phyloP scores from a whole-genome alignment of 179 eudicot species.

The Gypsophila paniculata region DNA sequence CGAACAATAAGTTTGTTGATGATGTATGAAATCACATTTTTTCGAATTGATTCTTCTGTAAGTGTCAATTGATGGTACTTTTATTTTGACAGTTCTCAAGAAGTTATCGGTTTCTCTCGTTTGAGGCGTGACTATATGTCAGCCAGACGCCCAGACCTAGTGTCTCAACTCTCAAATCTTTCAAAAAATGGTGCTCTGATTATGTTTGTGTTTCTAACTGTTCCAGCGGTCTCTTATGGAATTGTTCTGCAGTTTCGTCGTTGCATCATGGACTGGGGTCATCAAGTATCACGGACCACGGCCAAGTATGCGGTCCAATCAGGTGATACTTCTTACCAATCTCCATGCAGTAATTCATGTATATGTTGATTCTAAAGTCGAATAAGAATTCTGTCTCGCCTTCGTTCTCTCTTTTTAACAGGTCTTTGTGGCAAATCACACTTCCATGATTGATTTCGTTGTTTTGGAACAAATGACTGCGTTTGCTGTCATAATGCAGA shows the following conservation, averaged over 20 bases:
- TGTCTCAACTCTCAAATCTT: background rate
- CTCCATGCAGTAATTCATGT: background rate
- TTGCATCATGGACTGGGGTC: slow-evolving; percentile 99
- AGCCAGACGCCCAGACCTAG: too few species aligned
- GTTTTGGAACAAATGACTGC: slow-evolving; percentile 98
- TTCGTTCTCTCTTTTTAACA: slow-evolving; percentile 26
- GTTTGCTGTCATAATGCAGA: slow-evolving; percentile 98
- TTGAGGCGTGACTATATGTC: background rate
- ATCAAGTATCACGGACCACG: slow-evolving; percentile 98
- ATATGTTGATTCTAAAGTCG: background rate
- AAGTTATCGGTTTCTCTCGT: too few species aligned
- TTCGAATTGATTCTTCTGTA: background rate
- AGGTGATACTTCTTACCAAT: slow-evolving; percentile 39
- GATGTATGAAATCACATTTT: background rate
- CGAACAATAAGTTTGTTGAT: too few species aligned
- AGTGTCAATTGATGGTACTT: background rate
- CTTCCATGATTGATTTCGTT: slow-evolving; percentile 98
- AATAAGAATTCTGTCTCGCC: background rate
- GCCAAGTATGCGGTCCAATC: slow-evolving; percentile 88
- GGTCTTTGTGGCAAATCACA: slow-evolving; percentile 98
- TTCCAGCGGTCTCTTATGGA: slow-evolving; percentile 83
- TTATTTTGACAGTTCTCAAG: background rate
- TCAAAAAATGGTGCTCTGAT: background rate
- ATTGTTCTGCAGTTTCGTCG: slow-evolving; percentile 92
- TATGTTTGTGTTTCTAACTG: slow-evolving; percentile 6